phyloP scores from a whole-genome alignment of 139 green algal species.

The Ostreobium quekettii region DNA sequence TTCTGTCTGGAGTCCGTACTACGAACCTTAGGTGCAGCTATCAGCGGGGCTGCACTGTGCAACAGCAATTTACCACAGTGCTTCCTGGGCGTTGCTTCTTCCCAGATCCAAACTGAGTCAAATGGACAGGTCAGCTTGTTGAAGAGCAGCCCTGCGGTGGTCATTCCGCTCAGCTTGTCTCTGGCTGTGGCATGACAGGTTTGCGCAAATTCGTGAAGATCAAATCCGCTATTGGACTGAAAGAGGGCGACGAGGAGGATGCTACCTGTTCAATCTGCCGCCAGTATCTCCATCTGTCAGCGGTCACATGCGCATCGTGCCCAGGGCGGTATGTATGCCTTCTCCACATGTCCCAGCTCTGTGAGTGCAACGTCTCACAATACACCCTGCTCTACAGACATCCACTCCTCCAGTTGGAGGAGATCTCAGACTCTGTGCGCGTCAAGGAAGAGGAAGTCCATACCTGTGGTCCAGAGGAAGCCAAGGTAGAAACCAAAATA shows the following conservation, averaged over 20 bases:
- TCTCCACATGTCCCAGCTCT: constrained; percentile 2
- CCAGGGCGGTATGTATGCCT: not conserved
- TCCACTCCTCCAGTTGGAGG: not conserved
- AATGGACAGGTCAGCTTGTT: not conserved
- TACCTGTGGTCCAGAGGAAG: not conserved
- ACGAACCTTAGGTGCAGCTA: too few relatives aligned
- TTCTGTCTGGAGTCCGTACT: not conserved
- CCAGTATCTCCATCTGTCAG: constrained; percentile 5
- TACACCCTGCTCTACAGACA: constrained; percentile 9
- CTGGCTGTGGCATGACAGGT: not conserved
- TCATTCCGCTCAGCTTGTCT: not conserved
- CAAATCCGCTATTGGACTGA: not conserved
- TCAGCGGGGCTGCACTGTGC: too few relatives aligned
- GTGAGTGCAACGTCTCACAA: constrained; percentile 1
- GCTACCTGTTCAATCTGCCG: constrained; percentile 4
- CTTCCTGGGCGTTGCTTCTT: not conserved
- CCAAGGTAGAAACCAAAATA: not conserved
- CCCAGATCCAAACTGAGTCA: not conserved
- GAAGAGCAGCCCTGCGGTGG: not conserved
- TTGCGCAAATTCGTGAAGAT: not conserved
- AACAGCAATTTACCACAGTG: too few relatives aligned
- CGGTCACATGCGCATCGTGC: not conserved
- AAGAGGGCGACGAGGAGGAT: constrained; percentile 5
- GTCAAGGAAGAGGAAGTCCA: not conserved
- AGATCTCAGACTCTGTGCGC: not conserved